Evolutionary conservation across 192 early-diverging fungal species (phyloP).

Genomic region (Lunasporangiospora selenospora): DNA sequence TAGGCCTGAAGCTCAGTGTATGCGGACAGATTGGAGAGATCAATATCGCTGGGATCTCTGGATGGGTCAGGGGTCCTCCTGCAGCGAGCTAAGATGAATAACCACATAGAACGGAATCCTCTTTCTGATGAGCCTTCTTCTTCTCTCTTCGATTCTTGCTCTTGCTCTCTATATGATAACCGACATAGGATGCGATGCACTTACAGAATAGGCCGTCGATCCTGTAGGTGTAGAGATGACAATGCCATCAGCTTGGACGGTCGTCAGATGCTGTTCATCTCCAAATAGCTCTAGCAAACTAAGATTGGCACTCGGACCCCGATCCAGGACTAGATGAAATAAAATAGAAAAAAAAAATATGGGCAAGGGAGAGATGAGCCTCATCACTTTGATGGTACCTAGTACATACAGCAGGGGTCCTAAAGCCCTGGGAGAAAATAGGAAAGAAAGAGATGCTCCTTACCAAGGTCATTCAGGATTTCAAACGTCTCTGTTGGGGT

Average conservation of each 20-base stretch:
- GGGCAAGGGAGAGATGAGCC: too few relatives aligned
- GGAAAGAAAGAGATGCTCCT: too few relatives aligned
- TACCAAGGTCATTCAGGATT: slow-evolving; percentile 89
- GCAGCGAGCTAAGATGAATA: slow-evolving; percentile 75
- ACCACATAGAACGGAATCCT: background rate
- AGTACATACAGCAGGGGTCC: too few relatives aligned
- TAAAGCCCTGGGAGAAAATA: too few relatives aligned
- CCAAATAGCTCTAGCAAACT: slow-evolving; percentile 86
- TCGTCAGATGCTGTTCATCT: slow-evolving; percentile 89
- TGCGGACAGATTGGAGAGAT: slow-evolving; percentile 95
- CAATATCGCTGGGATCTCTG: slow-evolving; percentile 90
- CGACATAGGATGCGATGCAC: background rate
- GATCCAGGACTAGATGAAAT: slow-evolving; percentile 76
- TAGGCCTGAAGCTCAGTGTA: slow-evolving; percentile 95
- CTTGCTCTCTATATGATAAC: background rate
- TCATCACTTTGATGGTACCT: too few relatives aligned
- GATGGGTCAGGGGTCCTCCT: slow-evolving; percentile 95
- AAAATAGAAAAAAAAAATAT: background rate
- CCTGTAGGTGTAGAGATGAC: slow-evolving; percentile 96
- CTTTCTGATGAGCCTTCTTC: background rate
- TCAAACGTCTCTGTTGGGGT: slow-evolving; percentile 81
- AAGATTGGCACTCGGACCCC: slow-evolving; percentile 93
- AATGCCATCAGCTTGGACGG: slow-evolving; percentile 96
- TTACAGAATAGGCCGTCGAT: slow-evolving; percentile 83
- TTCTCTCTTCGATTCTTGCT: background rate